Evolutionary conservation across 768 basidiomycete species (phyloP).

Genomic region (Clavaria fumosa): DNA sequence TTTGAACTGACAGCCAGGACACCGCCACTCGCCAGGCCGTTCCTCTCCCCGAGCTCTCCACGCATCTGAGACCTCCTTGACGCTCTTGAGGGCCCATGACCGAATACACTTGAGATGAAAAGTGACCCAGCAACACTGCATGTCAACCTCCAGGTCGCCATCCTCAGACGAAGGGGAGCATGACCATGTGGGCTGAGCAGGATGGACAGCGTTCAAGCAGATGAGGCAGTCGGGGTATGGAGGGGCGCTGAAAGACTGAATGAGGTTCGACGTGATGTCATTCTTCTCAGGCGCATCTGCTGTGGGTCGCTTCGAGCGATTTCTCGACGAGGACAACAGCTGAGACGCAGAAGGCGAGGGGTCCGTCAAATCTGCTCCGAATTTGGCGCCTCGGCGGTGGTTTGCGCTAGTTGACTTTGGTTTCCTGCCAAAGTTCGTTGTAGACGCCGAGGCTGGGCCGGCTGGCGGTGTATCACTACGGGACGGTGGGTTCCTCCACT

Average conservation of each 20-base stretch:
- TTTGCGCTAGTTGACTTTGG: background rate
- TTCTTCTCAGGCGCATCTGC: slow-evolving; percentile 16
- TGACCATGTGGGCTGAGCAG: slow-evolving; percentile 74
- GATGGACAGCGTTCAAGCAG: slow-evolving; percentile 70
- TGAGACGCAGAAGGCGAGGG: background rate
- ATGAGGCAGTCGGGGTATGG: slow-evolving; percentile 71
- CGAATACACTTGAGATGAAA: slow-evolving; percentile 86
- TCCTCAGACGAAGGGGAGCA: slow-evolving; percentile 39
- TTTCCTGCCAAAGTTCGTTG: background rate
- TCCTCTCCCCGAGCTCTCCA: slow-evolving; percentile 59
- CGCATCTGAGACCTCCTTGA: slow-evolving; percentile 56
- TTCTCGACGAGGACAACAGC: background rate
- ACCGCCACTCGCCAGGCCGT: slow-evolving; percentile 70
- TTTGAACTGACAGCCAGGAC: slow-evolving; percentile 83
- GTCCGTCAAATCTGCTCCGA: slow-evolving; percentile 22
- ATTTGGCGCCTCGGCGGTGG: slow-evolving; percentile 21
- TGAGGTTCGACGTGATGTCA: slow-evolving; percentile 65
- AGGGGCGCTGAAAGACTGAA: slow-evolving; percentile 43
- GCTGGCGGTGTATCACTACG: too few relatives aligned
- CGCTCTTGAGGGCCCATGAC: slow-evolving; percentile 76
- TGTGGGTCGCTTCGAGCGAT: background rate
- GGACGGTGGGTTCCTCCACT: too few relatives aligned
- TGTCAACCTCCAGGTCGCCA: slow-evolving; percentile 12
- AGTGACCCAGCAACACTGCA: slow-evolving; percentile 74
- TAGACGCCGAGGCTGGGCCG: background rate